phyloP scores from a whole-genome alignment of 1,284 basidiomycete genomes.

The Boletus calvinii region DNA sequence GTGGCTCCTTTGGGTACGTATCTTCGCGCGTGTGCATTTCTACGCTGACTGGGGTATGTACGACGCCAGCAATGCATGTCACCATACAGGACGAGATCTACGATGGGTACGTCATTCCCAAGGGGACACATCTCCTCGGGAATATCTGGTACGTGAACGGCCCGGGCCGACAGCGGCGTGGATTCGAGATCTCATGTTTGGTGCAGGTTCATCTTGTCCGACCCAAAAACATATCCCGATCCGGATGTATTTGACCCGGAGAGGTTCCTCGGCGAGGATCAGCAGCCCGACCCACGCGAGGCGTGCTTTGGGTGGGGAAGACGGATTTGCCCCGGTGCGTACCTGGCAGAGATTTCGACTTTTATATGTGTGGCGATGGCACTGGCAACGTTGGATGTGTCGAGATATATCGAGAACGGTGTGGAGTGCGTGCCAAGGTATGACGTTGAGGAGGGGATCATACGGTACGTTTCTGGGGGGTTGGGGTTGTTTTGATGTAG shows the following conservation, averaged over 20 bases:
- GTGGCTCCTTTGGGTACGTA: not conserved
- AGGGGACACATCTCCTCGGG: slow-evolving; percentile 29
- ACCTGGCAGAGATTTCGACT: slow-evolving; percentile 10
- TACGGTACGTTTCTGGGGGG: not conserved
- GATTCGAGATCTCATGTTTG: not conserved
- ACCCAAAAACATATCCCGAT: slow-evolving; percentile 14
- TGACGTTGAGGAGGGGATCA: slow-evolving; percentile 1
- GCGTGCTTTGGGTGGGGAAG: slow-evolving; percentile 22
- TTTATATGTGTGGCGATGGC: slow-evolving; percentile 19
- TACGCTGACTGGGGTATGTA: slow-evolving; percentile 27
- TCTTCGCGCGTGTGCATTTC: too few species aligned
- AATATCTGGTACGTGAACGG: slow-evolving; percentile 18
- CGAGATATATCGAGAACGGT: slow-evolving; percentile 7
- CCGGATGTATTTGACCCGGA: slow-evolving; percentile 17
- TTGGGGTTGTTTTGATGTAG: too few species aligned
- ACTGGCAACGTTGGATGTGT: slow-evolving; percentile 16
- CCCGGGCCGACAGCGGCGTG: too few species aligned
- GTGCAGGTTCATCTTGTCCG: slow-evolving; percentile 13
- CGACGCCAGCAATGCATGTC: slow-evolving; percentile 32
- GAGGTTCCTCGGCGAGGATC: slow-evolving; percentile 15
- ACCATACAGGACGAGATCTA: slow-evolving; percentile 36
- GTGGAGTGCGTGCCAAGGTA: slow-evolving; percentile 6
- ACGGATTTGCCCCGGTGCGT: slow-evolving; percentile 12
- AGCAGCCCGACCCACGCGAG: slow-evolving; percentile 13
- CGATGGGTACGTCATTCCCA: slow-evolving; percentile 39